phyloP scores from a whole-genome alignment of 371 early-diverging fungal genomes.

The Rhizopus arrhizus region DNA sequence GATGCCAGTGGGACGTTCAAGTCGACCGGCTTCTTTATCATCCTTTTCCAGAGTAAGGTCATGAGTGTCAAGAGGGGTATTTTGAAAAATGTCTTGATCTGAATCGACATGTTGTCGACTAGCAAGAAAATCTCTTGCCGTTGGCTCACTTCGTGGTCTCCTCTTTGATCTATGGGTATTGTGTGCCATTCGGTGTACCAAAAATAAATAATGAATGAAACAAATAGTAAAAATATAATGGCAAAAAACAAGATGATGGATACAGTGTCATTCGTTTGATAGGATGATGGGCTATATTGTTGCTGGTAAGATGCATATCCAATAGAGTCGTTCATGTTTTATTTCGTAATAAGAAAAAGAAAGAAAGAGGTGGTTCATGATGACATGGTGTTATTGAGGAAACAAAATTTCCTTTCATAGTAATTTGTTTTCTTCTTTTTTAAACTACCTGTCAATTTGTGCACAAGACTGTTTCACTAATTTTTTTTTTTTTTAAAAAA shows the following conservation, averaged over 20 bases:
- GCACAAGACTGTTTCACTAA: too few relatives aligned
- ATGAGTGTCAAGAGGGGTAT: conserved; percentile 36
- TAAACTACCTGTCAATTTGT: too few relatives aligned
- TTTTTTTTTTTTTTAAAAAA: too few relatives aligned
- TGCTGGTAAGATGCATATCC: conserved; percentile 47
- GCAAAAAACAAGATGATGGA: conserved; percentile 46
- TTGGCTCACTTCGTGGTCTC: conserved; percentile 36
- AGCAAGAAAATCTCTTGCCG: conserved; percentile 45
- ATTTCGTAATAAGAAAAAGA: background rate
- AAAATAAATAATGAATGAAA: conserved; percentile 44
- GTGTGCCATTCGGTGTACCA: conserved; percentile 50
- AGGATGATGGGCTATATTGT: conserved; percentile 22
- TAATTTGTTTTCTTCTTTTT: too few relatives aligned
- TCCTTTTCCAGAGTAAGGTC: conserved; percentile 21
- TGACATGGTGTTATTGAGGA: too few relatives aligned
- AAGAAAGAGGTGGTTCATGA: background rate
- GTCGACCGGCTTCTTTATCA: background rate
- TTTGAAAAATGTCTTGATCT: conserved; percentile 33
- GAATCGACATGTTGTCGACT: conserved; percentile 39
- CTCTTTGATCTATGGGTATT: conserved; percentile 39
- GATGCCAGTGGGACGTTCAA: conserved; percentile 22
- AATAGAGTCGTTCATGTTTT: background rate
- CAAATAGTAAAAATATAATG: conserved; percentile 31
- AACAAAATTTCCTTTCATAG: too few relatives aligned
- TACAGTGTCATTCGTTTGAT: conserved; percentile 31